Evolutionary conservation across 148 eudicot genomes (phyloP), one percentile per base, ranked within the genome.

Genomic region (Amaranthus hypochondriacus): DNA sequence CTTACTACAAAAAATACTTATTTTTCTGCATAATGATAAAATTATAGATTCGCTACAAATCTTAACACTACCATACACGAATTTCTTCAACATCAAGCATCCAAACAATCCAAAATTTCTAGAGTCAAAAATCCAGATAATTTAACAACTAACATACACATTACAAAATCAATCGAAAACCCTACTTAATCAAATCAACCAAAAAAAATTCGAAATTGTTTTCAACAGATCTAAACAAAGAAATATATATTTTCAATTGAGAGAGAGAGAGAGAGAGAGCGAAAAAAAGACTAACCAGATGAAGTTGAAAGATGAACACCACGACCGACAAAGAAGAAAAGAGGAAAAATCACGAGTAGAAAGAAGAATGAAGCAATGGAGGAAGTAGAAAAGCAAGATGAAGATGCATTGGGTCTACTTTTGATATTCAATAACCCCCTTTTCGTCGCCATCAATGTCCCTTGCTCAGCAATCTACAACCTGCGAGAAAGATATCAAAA

Each of bases 301-400:
- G 84, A 21, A 76, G 83, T 65, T 13, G 85, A 65, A 54, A 71
- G 9, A 50, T 73, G 78, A 48, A 85, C 57, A 9, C 87, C 89
- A 46, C 83, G 88, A 9, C 88, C 85, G 72, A 83, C 71, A 61
- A 89, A 84, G 78, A 93, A 83, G 56, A 88, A 66, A 44, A 87
- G 65, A 43, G 91, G 82, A 10, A 76, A 82, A 60, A 88, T 74
- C 42, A 92, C 56, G n/a, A 82, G 64, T 42, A 88, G 63, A 21
- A 84, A 53, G 67, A 86, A 77, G 81, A 89, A 62, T 56, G 80
- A 77, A 44, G 89, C 75, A 72, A 87, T 58, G 59, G 77, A 52
- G 61, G 86, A 63, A 7, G 83, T 55, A 46, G 71, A 56, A 11
- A 79, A 60, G 21, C 80, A 70, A 69, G 79, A 72, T 82, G 89